Evolutionary conservation across 805 yeast genomes (phyloP).

Genomic region (Lachancea fermentati): DNA sequence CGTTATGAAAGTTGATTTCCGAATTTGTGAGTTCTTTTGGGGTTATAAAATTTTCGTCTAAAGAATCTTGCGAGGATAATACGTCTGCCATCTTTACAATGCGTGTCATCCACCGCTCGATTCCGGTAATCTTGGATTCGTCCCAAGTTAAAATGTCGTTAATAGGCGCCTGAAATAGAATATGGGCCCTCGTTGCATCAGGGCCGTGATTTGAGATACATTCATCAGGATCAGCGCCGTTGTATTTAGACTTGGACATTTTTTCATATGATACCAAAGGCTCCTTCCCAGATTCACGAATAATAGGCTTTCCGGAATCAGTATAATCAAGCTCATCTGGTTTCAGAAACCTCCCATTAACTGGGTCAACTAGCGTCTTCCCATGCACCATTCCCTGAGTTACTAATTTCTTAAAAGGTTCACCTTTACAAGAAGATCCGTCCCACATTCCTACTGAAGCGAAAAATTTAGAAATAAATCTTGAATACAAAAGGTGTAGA

Average conservation of each 20-base stretch:
- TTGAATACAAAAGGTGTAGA: constrained; percentile 76
- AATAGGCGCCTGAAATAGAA: constrained; percentile 87
- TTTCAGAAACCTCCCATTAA: constrained; percentile 65
- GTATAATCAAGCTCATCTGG: constrained; percentile 62
- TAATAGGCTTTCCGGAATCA: constrained; percentile 38
- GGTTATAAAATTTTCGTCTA: constrained; percentile 8
- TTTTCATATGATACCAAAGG: constrained; percentile 71
- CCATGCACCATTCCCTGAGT: constrained; percentile 99
- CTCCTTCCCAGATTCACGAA: constrained; percentile 43
- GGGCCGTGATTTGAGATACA: constrained; percentile 79
- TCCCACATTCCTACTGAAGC: constrained; percentile 63
- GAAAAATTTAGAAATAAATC: constrained; percentile 80
- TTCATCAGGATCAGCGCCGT: constrained; percentile 85
- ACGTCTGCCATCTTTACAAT: constrained; percentile 34
- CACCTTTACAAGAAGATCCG: constrained; percentile 53
- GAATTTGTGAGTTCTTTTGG: constrained; percentile 28
- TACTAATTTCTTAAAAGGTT: constrained; percentile 73
- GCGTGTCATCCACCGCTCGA: constrained; percentile 77
- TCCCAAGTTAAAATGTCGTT: constrained; percentile 84
- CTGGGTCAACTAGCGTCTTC: constrained; percentile 68
- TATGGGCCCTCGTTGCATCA: constrained; percentile 91
- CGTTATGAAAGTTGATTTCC: constrained; percentile 57
- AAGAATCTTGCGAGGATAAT: constrained; percentile 8
- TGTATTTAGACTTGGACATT: constrained; percentile 94
- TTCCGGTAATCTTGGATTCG: constrained; percentile 77